Base-by-base conservation (phyloP, 208 protist genomes). In the Trypanosoma lewisi region DNA sequence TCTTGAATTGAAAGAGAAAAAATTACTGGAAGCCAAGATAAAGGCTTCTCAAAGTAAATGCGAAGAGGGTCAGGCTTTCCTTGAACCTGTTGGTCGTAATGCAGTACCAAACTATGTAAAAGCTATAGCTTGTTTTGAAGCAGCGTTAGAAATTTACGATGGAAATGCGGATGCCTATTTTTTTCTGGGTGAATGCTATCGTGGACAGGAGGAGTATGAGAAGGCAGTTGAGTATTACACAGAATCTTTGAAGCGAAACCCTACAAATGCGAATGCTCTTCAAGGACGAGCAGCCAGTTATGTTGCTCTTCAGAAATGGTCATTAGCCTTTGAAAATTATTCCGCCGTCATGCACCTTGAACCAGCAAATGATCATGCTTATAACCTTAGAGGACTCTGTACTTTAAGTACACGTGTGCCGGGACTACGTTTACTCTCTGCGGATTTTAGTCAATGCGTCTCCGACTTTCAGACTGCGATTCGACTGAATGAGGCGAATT, bases 371-470 rank as follows among this genome's bases (percentile, higher is more conserved):
- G 90, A 91, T 60, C 87, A 97, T 56, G 89, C 88, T 48, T 97
- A 89, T 73, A 96, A 97, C 71, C 93, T 96, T 79, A 83, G 95
- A 4, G 95, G 91, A 12, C 49, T 95, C 6, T 90, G 86, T 67
- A 75, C 84, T 17, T 62, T 91, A 52, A 70, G 75, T 47, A 71
- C 57, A 28, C 79, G 84, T 25, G 83, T 93, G n/a, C 84, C 90
- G 16, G 90, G 84, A n/a, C 55, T 97, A 37, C 84, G 73, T 12
- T 59, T 96, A 59, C 67, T 75, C 44, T 71, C 73, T 28, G 64
- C 63, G 1, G 78, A 94, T 27, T 97, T 93, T 62, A 54, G 78
- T 17, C 52, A 67, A 2, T 96, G 92, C 53, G 74, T 92, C 25
- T 53, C 51, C n/a, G 93, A 98, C 64, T 95, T 97, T 63, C 83